Evolutionary conservation across 2,329 filamentous ascomycete species (phyloP), one percentile per base, ranked within the genome.

Genomic region (Verticillium klebahnii): DNA sequence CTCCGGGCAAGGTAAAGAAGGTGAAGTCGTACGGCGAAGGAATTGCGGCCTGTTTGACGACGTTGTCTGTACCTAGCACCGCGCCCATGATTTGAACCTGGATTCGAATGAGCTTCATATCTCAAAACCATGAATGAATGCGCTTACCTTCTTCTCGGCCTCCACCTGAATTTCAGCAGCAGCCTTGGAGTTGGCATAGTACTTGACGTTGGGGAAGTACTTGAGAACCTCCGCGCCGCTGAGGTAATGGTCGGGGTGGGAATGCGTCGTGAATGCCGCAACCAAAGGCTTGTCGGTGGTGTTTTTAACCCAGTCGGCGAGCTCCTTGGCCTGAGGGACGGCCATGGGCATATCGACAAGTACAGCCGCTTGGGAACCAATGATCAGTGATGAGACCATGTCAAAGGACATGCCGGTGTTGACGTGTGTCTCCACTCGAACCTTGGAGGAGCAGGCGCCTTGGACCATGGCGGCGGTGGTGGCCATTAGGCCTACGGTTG

Each of bases 11-110:
- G 17, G 52, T 25, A 34, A 64, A 59, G 36, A 64, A 64, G 15
- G 63, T 50, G 40, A 57, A 60, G 61, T 64, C 60, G 40, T 63
- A 64, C 2, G 63, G n/a, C 6, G 59, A 56, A 17, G 63, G 61
- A n/a, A 64, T 60, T 1, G 61, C 63, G 5, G 61, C 58, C 1
- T 12, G 5, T 3, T 61, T 12, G 29, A 61, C 61, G 39, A 64
- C 57, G 34, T 39, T 12, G n/a, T 57, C 59, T 2, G 25, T 23
- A 2, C 63, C 63, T 15, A 55, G 54, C 6, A 40, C 32, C 55
- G 17, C n/a, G 14, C 25, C 14, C 37, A 36, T 2, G 57, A 56
- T 31, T 61, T 61, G 29, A 63, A 25, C 19, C 40, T 50, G n/a
- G 12, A 6, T 11, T 15, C 11, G 37, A 4, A n/a, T 36, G 9